phyloP scores from a whole-genome alignment of 768 basidiomycete genomes.

The Tricholoma flavovirens region DNA sequence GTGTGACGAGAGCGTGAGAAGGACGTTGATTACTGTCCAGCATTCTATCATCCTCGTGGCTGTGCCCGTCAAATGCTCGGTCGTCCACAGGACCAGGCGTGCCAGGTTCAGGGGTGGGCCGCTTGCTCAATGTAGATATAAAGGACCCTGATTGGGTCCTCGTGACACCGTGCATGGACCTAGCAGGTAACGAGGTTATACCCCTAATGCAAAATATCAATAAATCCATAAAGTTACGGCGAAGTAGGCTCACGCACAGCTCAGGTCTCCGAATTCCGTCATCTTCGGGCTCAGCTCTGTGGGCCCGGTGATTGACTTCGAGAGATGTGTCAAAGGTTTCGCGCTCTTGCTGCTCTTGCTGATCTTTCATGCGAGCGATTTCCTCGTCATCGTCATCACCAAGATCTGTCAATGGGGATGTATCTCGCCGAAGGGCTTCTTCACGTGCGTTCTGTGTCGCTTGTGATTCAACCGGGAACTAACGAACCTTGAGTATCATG shows the following conservation, averaged over 20 bases:
- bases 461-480: constrained; percentile 27
- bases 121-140: constrained; percentile 41
- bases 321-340: constrained; percentile 25
- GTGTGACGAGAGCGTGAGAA: background rate
- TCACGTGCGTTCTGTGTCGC: constrained; percentile 19
- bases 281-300: background rate
- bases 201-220: background rate
- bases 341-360: constrained; percentile 19
- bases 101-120: constrained; percentile 47
- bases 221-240: background rate
- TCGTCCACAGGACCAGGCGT: constrained; percentile 8
- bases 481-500: background rate
- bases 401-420: constrained; percentile 29
- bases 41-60: background rate
- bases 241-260: background rate
- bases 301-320: constrained; percentile 1
- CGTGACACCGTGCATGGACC: constrained; percentile 15
- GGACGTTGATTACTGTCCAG: background rate
- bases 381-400: constrained; percentile 27
- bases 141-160: constrained; percentile 44
- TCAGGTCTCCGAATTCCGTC: constrained; percentile 6
- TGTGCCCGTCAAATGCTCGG: background rate
- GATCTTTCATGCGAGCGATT: constrained; percentile 19
- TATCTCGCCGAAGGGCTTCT: constrained; percentile 17
- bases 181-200: constrained; percentile 4